Conservation (phyloP, 352 stramenopile species). For the Pythium aristosporum region DNA sequence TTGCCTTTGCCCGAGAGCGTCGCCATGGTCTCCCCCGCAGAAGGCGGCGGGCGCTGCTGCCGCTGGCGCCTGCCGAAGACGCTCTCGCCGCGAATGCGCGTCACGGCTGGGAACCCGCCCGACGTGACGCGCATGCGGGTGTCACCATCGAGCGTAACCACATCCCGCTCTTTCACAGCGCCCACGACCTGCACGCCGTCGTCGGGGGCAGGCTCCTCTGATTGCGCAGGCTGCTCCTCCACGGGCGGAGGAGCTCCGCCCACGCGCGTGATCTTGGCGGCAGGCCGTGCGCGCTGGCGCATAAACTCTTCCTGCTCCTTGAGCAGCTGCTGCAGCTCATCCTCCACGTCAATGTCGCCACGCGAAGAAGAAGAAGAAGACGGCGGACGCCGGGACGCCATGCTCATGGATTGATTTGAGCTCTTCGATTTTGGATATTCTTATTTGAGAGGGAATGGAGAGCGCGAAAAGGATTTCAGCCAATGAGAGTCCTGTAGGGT, state of each 20-base stretch:
- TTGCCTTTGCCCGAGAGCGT: conserved; percentile 28
- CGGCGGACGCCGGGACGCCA: conserved; percentile 10
- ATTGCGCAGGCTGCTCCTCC: neutral
- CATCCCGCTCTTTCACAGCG: conserved; percentile 62
- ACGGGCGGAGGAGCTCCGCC: conserved; percentile 6
- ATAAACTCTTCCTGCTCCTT: conserved; percentile 83
- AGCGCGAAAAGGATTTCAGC: neutral
- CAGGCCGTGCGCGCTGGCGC: conserved; percentile 48
- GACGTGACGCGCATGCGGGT: conserved; percentile 31
- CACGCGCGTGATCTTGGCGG: conserved; percentile 56
- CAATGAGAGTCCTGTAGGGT: neutral
- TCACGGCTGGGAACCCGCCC: conserved; percentile 62
- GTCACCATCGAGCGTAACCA: conserved; percentile 37
- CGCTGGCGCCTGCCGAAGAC: conserved; percentile 64
- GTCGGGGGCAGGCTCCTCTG: conserved; percentile 2
- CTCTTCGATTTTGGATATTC: neutral
- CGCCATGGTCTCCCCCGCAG: neutral
- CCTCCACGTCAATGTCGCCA: conserved; percentile 61
- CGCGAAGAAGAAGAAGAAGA: neutral
- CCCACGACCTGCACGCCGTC: conserved; percentile 47
- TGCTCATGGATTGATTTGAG: neutral
- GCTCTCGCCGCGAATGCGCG: conserved; percentile 48
- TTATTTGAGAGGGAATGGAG: neutral
- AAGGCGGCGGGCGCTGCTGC: conserved; percentile 19
- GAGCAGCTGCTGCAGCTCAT: conserved; percentile 74